A percentile compares a stretch with the other conserved stretches of the same genome.
Conservation (phyloP, 139 green algal genomes). For the Parachlorella kessleri region DNA sequence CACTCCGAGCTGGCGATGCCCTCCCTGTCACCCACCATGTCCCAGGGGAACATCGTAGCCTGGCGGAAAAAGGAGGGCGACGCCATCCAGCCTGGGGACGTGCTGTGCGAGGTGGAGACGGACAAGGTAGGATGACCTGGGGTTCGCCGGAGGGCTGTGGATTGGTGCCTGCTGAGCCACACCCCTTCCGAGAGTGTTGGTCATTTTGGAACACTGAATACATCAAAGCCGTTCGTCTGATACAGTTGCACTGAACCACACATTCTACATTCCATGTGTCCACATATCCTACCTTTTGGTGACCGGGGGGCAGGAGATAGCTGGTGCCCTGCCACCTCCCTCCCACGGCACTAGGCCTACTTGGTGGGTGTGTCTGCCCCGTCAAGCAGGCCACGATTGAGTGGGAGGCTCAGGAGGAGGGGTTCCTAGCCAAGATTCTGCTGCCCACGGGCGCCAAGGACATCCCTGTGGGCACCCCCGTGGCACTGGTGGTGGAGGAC, state of each 20-base stretch:
- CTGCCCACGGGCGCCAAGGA: conserved; percentile 68
- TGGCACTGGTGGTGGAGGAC: conserved; percentile 84
- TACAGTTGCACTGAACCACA: no score
- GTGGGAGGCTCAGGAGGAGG: conserved; percentile 94
- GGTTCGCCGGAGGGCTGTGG: no score
- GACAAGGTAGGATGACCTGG: conserved; percentile 79
- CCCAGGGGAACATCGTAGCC: conserved; percentile 85
- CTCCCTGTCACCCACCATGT: conserved; percentile 95
- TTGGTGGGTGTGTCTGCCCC: no score
- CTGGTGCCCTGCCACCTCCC: no score
- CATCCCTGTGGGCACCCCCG: conserved; percentile 60
- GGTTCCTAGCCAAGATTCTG: conserved; percentile 87
- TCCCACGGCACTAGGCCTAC: no score
- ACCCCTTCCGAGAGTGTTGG: no score
- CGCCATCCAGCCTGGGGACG: conserved; percentile 76
- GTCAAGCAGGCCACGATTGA: conserved; percentile 91
- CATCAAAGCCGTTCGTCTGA: no score
- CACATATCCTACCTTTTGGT: no score
- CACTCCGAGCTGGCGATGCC: conserved; percentile 80
- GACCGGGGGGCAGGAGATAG: no score
- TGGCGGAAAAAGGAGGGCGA: conserved; percentile 95
- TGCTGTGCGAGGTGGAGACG: conserved; percentile 96
- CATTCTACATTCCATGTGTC: no score
- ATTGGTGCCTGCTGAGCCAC: no score
- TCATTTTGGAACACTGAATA: no score